Percentiles rank a stretch among this genome's conserved stretches.
phyloP scores from a whole-genome alignment of 257 asterid genomes.

The Anisodus tanguticus region DNA sequence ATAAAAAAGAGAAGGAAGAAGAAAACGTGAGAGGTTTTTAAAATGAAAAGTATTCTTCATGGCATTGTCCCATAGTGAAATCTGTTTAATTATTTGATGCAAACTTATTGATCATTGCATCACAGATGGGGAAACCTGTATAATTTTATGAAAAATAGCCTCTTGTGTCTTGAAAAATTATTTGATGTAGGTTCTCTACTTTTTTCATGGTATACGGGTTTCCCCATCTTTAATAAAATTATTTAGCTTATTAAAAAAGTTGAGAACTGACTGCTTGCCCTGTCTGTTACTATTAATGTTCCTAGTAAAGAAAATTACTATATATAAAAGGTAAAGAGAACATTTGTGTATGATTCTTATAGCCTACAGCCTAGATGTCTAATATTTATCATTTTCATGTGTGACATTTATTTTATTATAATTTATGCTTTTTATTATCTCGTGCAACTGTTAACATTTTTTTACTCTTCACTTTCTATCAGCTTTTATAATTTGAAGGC shows the following conservation, averaged over 20 bases:
- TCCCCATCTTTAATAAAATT: not conserved
- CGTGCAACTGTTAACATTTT: not conserved
- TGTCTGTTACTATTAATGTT: not conserved
- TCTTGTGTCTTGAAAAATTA: not conserved
- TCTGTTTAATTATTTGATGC: not conserved
- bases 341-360: not conserved
- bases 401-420: not conserved
- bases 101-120: not conserved
- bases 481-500: not conserved
- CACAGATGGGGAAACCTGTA: no score
- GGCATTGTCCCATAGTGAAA: not conserved
- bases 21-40: not conserved
- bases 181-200: not conserved
- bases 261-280: not conserved
- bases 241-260: not conserved
- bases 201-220: not conserved
- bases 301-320: not conserved
- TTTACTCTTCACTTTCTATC: not conserved
- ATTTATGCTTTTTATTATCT: not conserved
- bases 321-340: not conserved
- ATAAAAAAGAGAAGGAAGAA: not conserved
- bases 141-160: not conserved
- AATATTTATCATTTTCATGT: not conserved
- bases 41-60: not conserved
- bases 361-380: not conserved